Evolutionary conservation across 331 rosid species (phyloP), one percentile per base, ranked within the genome.

Genomic region (Malus hybrid): DNA sequence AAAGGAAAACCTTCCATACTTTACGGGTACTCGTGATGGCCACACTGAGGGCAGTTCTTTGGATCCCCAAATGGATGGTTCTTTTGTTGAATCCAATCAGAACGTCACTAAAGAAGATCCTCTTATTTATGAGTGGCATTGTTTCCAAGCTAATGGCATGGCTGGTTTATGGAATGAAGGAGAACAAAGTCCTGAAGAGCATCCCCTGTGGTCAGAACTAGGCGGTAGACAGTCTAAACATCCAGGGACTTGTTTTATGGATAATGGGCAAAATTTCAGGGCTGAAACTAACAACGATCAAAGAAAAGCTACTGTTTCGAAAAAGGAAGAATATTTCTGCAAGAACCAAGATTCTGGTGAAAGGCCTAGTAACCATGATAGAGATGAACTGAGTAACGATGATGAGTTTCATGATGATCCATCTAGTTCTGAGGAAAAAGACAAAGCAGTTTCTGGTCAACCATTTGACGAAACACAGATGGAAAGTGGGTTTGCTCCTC

Each of bases 1-100:
- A 31, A 79, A 80, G 67, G 86, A 79, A 81, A 78, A 70, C 36
- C 73, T 20, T 75, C 79, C 65, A 61, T 71, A 75, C 52, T 78
- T 76, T 68, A 46, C 75, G 63, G 73, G 22, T 61, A 82, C 79
- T 76, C 66, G 19, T 54, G 84, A 73, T 78, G 24, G 82, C 55
- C 70, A 63, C 7, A 64, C 55, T 24, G 34, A 69, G 78, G 74
- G 72, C 15, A 55, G 54, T 48, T 16, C 74, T 79, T 77, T 34
- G 36, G 61, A 74, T 74, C 16, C 75, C 65, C 65, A 73, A 52
- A 56, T 56, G 52, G 81, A 60, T 64, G 77, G 62, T 72, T 60
- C 80, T 69, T 46, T 34, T 52, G 44, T 8, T 65, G 80, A 75
- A 55, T 81, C 69, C 76, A 27, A 76, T 75, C 70, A 78, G 71